phyloP scores from a whole-genome alignment of 352 stramenopile genomes.

The Globisporangium nagaii region DNA sequence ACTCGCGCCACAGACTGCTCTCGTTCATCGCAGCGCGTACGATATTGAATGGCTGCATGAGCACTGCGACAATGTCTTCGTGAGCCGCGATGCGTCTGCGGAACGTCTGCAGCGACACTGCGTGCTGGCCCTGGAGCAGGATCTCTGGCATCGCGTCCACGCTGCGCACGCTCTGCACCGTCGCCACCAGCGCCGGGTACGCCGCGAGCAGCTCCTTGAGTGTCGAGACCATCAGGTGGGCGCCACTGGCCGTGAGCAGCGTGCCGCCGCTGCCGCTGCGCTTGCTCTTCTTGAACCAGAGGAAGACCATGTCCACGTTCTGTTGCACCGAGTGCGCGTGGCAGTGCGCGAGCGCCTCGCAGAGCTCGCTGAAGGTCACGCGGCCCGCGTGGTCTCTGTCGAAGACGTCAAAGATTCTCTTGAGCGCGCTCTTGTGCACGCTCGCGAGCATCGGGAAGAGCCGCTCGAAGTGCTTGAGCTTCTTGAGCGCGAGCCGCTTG shows the following conservation, averaged over 20 bases:
- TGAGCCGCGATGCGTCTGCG: conserved; percentile 14
- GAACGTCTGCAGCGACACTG: conserved; percentile 20
- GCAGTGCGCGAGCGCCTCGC: conserved; percentile 45
- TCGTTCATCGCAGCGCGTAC: conserved; percentile 39
- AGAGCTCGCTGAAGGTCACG: conserved; percentile 64
- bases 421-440: conserved; percentile 25
- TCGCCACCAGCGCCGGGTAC: conserved; percentile 11
- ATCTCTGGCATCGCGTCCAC: conserved; percentile 12
- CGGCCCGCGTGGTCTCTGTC: conserved; percentile 33
- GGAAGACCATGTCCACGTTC: conserved; percentile 48
- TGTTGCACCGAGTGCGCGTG: conserved; percentile 18
- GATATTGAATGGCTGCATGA: conserved; percentile 58
- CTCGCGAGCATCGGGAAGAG: conserved; percentile 47
- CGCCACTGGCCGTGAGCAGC: conserved; percentile 22
- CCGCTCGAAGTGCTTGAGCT: conserved; percentile 37
- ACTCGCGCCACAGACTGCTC: conserved; percentile 25
- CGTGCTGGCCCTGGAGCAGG: conserved; percentile 16
- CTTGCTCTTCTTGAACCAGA: conserved; percentile 37
- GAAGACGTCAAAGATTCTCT: conserved; percentile 42
- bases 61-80: conserved; percentile 34
- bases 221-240: conserved; percentile 31
- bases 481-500: conserved; percentile 31
- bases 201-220: conserved; percentile 12
- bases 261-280: no score
- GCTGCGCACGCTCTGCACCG: conserved; percentile 14